Base-by-base conservation (phyloP, 1,284 basidiomycete genomes). In the Xanthoconium separans region DNA sequence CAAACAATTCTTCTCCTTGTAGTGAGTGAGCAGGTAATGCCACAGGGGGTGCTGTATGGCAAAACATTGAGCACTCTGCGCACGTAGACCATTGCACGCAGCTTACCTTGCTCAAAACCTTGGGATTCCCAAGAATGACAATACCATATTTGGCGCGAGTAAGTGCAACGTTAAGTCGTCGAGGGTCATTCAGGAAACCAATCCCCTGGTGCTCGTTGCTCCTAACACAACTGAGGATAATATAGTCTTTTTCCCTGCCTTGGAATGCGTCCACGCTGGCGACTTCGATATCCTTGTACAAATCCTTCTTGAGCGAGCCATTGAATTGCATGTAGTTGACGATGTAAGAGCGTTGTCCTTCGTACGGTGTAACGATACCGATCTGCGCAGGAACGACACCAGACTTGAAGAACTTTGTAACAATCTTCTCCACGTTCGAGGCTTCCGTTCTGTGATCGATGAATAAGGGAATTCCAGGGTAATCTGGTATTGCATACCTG, bases 281-380 rank as follows among this genome's bases (percentile, higher is more conserved):
- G 40, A 99, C 97, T 70, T 99, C 97, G 44, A 99, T 95, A 65
- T 98, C 95, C 77, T 98, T 98, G 80, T 99, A 99, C 12, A 98
- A 74, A 62, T 99, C 97, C 77, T 99, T 99, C 83, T 98, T 98
- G 57, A 99, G 79, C 29, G 93, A 90, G 29, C 97, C 97, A 69
- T 97, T 97, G 76, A 96, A 91, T 77, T 99, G 97, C 97, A 99
- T 99, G 73, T 98, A 98, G 70, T 94, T 96, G 68, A 97, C 94
- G 67, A 99, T 91, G 74, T 97, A 99, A 11, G 94, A 96, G n/a
- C 97, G 85, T 70, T 99, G 97, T 22, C 97, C 97, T 71, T 99
- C 97, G 73, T 99, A 99, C 0, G 97, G 97, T 1, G 97, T 99
- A 62, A 99, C 94, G 57, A 99, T 93, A 58, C 97, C 97, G 65